Base-by-base conservation (phyloP, 345 rosid species). In the Heritiera fomes region DNA sequence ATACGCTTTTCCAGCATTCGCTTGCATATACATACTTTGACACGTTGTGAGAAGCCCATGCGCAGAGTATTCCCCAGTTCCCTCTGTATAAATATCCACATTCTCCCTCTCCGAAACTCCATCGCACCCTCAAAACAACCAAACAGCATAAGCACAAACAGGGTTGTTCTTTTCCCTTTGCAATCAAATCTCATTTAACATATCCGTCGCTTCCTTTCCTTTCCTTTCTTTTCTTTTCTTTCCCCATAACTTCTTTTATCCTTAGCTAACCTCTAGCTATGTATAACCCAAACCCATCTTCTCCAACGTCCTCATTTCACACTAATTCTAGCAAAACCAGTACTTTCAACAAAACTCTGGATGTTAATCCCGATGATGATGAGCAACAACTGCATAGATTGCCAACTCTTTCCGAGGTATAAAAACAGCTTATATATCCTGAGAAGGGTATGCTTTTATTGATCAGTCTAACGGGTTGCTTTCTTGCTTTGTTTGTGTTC, bases 361-460 rank as follows among this genome's bases (percentile, higher is more conserved):
- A 82, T 79, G 65, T 78, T 23, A 23, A 23, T 23, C 85, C 77
- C 30, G 80, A 82, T 79, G 83, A 83, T 67, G 85, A 76, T 40
- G 81, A 85, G 40, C 86, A 83, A 30, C 81, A 89, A 59, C 79
- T 92, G 47, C 83, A 75, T 30, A 88, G 91, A 87, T 90, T 94
- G 97, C 99, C 98, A 75, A 90, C 94, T 77, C 89, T 88, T 77
- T 85, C 88, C 18, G 91, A 96, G 97, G 99, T 96, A 83, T 69
- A 28, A n/a, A 32, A 28, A 60, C 15, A n/a, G 28, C 47, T 52
- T 52, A 4, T 15, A 52, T 23, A n/a, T 58, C 9, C n/a, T 58
- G 62, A 28, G 40, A 65, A 18, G 49, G 18, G 47, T 65, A 3
- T 30, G 10, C 7, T 8, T 38, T 30, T 59, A 53, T 71, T 53